Conservation (phyloP, 345 rosid species). For the Gossypium anomalum region DNA sequence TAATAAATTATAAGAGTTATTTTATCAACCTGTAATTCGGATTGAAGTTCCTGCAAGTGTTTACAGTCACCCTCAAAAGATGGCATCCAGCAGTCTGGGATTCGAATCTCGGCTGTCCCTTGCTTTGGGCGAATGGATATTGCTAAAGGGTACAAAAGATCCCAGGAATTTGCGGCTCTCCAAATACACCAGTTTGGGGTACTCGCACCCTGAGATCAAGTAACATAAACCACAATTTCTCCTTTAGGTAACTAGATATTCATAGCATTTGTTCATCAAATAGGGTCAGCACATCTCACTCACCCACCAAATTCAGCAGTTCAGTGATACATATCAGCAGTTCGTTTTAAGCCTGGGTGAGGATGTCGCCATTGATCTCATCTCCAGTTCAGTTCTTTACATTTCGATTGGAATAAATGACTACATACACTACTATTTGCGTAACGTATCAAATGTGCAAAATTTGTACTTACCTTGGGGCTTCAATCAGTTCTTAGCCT, state of each 20-base stretch:
- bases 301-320: slow-evolving; percentile 82
- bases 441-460: slow-evolving; percentile 66
- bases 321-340: slow-evolving; percentile 71
- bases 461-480: slow-evolving; percentile 74
- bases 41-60: background rate
- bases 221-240: background rate
- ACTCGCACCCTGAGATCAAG: too few species aligned
- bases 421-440: slow-evolving; percentile 84
- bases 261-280: background rate
- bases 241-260: background rate
- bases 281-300: slow-evolving; percentile 87
- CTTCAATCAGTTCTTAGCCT: slow-evolving; percentile 75
- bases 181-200: too few species aligned
- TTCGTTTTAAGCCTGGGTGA: slow-evolving; percentile 64
- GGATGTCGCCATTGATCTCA: slow-evolving; percentile 39
- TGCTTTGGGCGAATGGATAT: background rate
- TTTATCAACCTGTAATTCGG: background rate
- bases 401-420: slow-evolving; percentile 84
- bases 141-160: background rate
- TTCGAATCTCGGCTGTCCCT: background rate
- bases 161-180: background rate
- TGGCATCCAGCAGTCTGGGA: too few species aligned
- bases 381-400: slow-evolving; percentile 66
- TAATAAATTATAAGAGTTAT: background rate
- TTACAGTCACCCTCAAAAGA: too few species aligned